These are phyloP conservation scores for Mortierella alpina DNA, from an alignment of 192 early-diverging fungal genomes.

Conservation along the genomic window DNA sequence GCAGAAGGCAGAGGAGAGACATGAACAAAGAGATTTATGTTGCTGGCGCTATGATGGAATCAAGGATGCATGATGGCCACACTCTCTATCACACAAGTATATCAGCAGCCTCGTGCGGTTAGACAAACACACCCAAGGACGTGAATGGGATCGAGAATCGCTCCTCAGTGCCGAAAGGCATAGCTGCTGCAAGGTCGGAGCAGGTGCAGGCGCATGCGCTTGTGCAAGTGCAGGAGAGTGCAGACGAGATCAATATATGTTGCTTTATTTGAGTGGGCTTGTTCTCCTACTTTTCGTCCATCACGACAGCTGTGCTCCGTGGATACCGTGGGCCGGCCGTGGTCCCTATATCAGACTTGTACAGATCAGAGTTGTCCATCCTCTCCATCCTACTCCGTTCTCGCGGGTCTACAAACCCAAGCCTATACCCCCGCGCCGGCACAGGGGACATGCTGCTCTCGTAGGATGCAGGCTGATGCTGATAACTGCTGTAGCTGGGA, in stretches of 20 bases:
- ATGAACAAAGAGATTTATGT: too few relatives aligned
- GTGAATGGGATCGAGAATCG: too few relatives aligned
- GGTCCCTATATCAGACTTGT: conserved; percentile 33
- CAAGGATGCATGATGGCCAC: too few relatives aligned
- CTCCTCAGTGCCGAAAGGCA: too few relatives aligned
- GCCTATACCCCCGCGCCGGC: conserved; percentile 20
- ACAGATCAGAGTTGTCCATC: conserved; percentile 38
- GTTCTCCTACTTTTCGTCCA: conserved; percentile 39
- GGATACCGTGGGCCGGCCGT: conserved; percentile 23
- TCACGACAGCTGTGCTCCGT: conserved; percentile 8
- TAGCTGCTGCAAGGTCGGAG: too few relatives aligned
- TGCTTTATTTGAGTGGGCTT: neutral
- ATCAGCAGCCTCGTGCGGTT: too few relatives aligned
- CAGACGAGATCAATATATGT: neutral
- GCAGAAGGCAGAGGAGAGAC: neutral
- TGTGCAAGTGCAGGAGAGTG: too few relatives aligned
- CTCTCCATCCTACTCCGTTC: conserved; percentile 26
- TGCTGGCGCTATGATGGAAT: too few relatives aligned
- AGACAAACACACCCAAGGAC: too few relatives aligned
- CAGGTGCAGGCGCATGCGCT: too few relatives aligned
- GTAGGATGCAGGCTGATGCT: conserved; percentile 32
- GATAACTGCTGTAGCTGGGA: conserved; percentile 29
- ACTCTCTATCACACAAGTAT: too few relatives aligned
- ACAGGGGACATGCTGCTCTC: conserved; percentile 18
- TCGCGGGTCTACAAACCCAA: conserved; percentile 35